Evolutionary conservation across 768 basidiomycete species (phyloP).

Genomic region (Tephrocybe sp.): DNA sequence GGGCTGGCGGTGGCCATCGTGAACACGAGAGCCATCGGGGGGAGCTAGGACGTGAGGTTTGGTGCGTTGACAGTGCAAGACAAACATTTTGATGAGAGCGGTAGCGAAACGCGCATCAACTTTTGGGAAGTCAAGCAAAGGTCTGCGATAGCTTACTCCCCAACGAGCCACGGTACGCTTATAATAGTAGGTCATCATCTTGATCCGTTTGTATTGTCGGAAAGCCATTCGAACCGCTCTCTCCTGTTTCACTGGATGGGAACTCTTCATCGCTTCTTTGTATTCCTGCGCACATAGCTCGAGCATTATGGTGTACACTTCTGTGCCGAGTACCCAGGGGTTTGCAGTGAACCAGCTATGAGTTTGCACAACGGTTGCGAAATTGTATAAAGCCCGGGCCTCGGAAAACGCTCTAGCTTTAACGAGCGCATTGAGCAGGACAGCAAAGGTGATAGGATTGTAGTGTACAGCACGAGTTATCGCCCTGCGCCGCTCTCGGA

Average conservation of each 20-base stretch:
- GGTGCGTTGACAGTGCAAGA: background rate
- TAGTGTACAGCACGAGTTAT: conserved; percentile 44
- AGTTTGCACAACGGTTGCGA: conserved; percentile 59
- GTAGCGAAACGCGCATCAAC: conserved; percentile 74
- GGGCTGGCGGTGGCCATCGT: background rate
- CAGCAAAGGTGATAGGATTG: conserved; percentile 62
- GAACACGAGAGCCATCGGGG: background rate
- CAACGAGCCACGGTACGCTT: conserved; percentile 1
- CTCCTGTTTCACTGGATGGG: background rate
- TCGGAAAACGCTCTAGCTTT: conserved; percentile 62
- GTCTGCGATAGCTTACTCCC: background rate
- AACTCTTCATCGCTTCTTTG: background rate
- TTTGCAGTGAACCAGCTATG: conserved; percentile 44
- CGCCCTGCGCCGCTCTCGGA: conserved; percentile 26
- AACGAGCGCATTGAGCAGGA: conserved; percentile 58
- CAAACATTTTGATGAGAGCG: conserved; percentile 50
- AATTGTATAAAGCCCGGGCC: conserved; percentile 51
- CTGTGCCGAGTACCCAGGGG: conserved; percentile 67
- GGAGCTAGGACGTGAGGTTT: background rate
- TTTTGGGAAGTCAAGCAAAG: conserved; percentile 29
- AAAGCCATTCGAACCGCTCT: conserved; percentile 12
- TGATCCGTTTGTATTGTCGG: conserved; percentile 3
- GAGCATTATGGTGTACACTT: conserved; percentile 75
- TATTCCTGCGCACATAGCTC: conserved; percentile 52
- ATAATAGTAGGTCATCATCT: background rate